Evolutionary conservation across 768 basidiomycete genomes (phyloP).

Genomic region (Termitomyces bulborhizus): DNA sequence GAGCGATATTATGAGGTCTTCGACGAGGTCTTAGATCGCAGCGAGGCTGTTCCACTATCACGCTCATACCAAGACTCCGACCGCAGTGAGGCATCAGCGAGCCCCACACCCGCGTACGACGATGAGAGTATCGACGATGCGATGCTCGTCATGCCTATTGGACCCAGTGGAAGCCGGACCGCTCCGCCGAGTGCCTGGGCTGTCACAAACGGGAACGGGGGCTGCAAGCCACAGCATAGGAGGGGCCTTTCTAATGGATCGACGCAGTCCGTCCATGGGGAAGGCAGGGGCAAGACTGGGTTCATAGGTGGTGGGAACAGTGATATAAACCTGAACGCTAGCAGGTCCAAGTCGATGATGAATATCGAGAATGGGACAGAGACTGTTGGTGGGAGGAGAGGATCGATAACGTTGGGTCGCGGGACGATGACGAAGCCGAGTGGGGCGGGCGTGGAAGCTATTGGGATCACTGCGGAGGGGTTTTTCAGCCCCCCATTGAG

Average conservation of each 20-base stretch:
- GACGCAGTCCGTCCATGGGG: conserved; percentile 30
- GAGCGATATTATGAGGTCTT: conserved; percentile 82
- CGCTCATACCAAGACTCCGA: conserved; percentile 13
- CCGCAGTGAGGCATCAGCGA: conserved; percentile 14
- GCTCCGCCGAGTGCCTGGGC: conserved; percentile 35
- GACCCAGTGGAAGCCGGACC: conserved; percentile 25
- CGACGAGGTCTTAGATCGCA: conserved; percentile 70
- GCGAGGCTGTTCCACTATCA: conserved; percentile 44
- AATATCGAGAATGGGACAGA: conserved; percentile 52
- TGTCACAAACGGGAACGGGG: conserved; percentile 3
- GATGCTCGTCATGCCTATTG: conserved; percentile 70
- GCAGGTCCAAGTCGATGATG: conserved; percentile 51
- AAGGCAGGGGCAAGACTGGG: conserved; percentile 17
- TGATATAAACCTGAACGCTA: conserved; percentile 1
- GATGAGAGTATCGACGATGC: conserved; percentile 75
- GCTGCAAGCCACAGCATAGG: conserved; percentile 30
- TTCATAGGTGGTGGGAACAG: conserved; percentile 1
- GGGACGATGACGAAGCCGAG: conserved; percentile 53
- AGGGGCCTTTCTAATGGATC: conserved; percentile 22
- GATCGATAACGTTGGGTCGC: conserved; percentile 62
- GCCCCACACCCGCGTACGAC: conserved; percentile 28
- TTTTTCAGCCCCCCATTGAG: conserved; percentile 59
- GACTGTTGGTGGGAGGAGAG: conserved; percentile 30
- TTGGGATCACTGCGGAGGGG: conserved; percentile 70
- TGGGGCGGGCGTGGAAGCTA: conserved; percentile 71